Percentiles rank a stretch among this genome's conserved stretches.
These are phyloP conservation scores for Gonium pectorale DNA, from an alignment of 139 green algal genomes.

Conservation along the genomic window DNA sequence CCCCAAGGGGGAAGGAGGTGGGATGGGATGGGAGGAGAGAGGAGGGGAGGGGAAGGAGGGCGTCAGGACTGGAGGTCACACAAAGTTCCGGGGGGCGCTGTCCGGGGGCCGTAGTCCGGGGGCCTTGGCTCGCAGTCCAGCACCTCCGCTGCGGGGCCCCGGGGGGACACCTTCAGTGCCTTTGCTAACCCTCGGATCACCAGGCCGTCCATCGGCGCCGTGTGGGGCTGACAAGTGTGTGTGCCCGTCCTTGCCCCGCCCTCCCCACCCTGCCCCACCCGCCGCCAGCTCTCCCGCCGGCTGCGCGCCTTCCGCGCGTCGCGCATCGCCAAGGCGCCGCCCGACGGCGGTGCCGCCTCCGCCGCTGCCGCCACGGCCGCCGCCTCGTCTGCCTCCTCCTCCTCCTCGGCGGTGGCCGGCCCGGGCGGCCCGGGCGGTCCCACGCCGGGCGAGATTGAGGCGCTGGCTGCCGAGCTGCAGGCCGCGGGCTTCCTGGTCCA, in stretches of 20 bases:
- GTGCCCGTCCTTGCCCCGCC: neutral
- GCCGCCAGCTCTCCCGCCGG: neutral
- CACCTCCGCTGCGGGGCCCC: no score
- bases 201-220: no score
- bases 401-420: neutral
- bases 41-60: no score
- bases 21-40: no score
- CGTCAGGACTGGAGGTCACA: no score
- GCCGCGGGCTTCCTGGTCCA: constrained; percentile 55
- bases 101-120: no score
- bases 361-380: neutral
- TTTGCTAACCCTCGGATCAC: no score
- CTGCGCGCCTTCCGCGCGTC: constrained; percentile 19
- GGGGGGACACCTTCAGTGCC: no score
- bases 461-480: constrained; percentile 52
- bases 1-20: no score
- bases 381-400: neutral
- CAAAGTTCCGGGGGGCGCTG: no score
- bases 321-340: neutral
- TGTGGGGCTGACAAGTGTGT: no score
- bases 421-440: neutral
- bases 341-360: neutral
- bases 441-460: constrained; percentile 46
- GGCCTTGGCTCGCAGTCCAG: no score
- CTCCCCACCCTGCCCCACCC: neutral